Evolutionary conservation across 495 filamentous ascomycete genomes (phyloP).

Genomic region (Recurvomyces mirabilis): DNA sequence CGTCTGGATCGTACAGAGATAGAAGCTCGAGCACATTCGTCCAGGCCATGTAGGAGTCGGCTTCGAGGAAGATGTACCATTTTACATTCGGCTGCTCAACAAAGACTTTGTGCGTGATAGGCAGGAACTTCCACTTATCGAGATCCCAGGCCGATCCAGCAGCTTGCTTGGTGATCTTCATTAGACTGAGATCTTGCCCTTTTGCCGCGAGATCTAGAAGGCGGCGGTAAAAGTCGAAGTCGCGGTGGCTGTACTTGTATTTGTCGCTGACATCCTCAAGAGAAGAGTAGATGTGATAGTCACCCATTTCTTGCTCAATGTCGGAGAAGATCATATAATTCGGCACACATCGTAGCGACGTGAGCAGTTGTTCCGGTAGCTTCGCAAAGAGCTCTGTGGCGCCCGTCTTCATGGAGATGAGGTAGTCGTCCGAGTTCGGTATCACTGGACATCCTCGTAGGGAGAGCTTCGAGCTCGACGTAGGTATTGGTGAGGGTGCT

Average conservation of each 20-base stretch:
- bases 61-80: slow-evolving; percentile 61
- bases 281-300: slow-evolving; percentile 38
- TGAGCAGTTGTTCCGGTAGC: slow-evolving; percentile 34
- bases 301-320: slow-evolving; percentile 38
- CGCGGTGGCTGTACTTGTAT: slow-evolving; percentile 30
- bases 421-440: slow-evolving; percentile 17
- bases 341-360: slow-evolving; percentile 40
- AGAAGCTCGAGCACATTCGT: slow-evolving; percentile 48
- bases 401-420: slow-evolving; percentile 27
- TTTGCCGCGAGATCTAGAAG: slow-evolving; percentile 43
- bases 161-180: slow-evolving; percentile 34
- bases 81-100: slow-evolving; percentile 37
- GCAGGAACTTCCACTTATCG: slow-evolving; percentile 63
- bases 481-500: background rate
- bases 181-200: slow-evolving; percentile 59
- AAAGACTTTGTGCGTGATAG: slow-evolving; percentile 49
- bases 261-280: slow-evolving; percentile 33
- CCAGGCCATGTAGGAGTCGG: slow-evolving; percentile 58
- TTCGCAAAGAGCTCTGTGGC: slow-evolving; percentile 23
- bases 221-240: slow-evolving; percentile 43
- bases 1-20: slow-evolving; percentile 35
- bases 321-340: slow-evolving; percentile 47
- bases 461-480: background rate
- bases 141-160: slow-evolving; percentile 44
- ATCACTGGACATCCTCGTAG: slow-evolving; percentile 4